Conservation (phyloP, 1,139 yeast species). For the Suhomyces taliae region DNA sequence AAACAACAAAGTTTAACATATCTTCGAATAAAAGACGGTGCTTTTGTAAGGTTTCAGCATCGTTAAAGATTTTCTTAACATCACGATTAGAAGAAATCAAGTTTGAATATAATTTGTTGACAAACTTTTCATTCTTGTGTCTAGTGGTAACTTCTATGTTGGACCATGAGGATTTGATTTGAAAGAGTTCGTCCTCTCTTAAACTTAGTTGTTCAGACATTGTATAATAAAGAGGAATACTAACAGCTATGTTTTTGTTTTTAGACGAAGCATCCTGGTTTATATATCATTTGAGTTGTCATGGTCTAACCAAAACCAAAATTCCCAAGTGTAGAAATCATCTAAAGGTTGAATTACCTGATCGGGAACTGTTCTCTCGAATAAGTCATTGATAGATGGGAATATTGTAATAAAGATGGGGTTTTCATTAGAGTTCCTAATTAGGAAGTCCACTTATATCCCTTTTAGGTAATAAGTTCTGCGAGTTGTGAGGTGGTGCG, state of each 20-base stretch:
- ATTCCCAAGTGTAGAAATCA: conserved; percentile 11
- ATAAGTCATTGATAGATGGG: neutral
- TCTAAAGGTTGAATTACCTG: conserved; percentile 6
- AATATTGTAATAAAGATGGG: neutral
- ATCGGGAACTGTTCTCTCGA: conserved; percentile 8
- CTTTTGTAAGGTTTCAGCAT: conserved; percentile 26
- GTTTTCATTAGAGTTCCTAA: conserved; percentile 14
- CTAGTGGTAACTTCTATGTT: conserved; percentile 28
- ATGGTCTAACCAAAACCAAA: neutral
- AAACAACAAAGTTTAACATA: conserved; percentile 33
- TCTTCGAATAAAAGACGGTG: conserved; percentile 40
- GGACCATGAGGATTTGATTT: conserved; percentile 34
- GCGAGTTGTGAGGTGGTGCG: no score
- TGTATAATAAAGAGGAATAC: neutral
- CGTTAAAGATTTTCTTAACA: conserved; percentile 25
- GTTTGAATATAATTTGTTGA: conserved; percentile 33
- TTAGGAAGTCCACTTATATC: conserved; percentile 15
- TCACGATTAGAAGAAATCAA: conserved; percentile 34
- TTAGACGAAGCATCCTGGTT: conserved; percentile 7
- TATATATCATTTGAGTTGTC: conserved; percentile 5
- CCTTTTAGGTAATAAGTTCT: conserved; percentile 7
- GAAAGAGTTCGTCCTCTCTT: conserved; percentile 13
- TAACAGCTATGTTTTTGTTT: conserved; percentile 1
- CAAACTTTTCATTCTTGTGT: conserved; percentile 32
- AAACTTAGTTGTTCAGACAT: conserved; percentile 11